Percentiles rank a stretch among this genome's conserved stretches.
These are phyloP conservation scores for Ambrosiella xylebori DNA, from an alignment of 2,329 filamentous ascomycete species.

Conservation along the genomic window DNA sequence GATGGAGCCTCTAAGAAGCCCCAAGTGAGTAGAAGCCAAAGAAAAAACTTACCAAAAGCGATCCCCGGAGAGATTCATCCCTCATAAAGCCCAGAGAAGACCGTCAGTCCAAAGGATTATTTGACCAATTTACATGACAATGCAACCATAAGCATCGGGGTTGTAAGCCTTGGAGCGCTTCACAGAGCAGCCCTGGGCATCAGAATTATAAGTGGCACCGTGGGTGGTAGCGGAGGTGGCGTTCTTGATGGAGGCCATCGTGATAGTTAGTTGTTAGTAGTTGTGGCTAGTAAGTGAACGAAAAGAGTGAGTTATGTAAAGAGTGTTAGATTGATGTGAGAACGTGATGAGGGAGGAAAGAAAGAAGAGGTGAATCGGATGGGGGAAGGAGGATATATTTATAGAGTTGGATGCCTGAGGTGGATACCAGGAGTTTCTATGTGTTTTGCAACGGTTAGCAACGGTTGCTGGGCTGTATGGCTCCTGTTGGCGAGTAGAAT, in stretches of 20 bases:
- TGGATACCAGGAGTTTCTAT: no score
- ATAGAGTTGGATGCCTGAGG: background rate
- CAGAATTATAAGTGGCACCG: background rate
- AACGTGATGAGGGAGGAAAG: conserved; percentile 4
- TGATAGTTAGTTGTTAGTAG: conserved; percentile 1
- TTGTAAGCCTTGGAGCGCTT: background rate
- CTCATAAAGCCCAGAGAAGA: background rate
- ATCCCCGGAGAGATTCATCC: background rate
- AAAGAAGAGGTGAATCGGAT: background rate
- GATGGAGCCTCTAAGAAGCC: background rate
- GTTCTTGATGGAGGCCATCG: conserved; percentile 10
- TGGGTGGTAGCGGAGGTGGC: conserved; percentile 1
- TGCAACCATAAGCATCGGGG: background rate
- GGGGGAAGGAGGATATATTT: background rate
- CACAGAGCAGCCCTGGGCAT: background rate
- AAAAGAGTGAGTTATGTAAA: background rate
- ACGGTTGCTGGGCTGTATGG: no score
- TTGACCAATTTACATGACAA: conserved; percentile 3
- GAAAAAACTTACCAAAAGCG: background rate
- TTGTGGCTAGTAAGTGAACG: background rate
- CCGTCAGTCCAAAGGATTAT: background rate
- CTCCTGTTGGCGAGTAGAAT: no score
- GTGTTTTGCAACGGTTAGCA: no score
- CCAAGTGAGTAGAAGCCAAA: background rate
- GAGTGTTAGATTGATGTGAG: background rate